Evolutionary conservation across 139 green algal species (phyloP), one percentile per base, ranked within the genome.

Genomic region (Chloropicon primus): DNA sequence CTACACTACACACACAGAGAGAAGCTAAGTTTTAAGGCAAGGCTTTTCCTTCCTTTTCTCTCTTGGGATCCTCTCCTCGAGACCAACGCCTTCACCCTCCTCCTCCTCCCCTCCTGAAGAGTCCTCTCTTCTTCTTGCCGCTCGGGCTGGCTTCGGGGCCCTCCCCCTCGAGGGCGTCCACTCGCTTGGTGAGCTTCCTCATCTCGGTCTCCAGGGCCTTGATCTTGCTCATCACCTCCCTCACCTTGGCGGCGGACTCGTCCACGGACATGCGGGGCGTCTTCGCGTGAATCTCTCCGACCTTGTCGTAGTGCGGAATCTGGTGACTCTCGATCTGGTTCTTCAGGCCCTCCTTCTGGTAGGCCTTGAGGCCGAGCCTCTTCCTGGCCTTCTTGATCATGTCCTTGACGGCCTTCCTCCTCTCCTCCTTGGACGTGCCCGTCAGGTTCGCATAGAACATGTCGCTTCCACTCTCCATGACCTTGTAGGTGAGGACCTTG

Each of bases 401-500:
- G 41, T 62, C 41, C 41, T 62, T 62, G 10, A 62, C 41, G 10
- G 5, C 17, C 41, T 62, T 62, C 41, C 41, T 62, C 10, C 41
- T 5, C 10, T 62, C 41, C 41, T 62, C 41, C 17, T 5, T 17
- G 41, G 41, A n/a, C 5, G 41, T n/a, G 41, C 41, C 41, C 10
- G 41, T 62, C 41, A 62, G 41, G 41, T 62, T 62, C 10, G 41
- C 41, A 17, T 62, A 62, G 17, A 62, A 62, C 41, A 62, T 62
- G 41, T 62, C 41, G 41, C 41, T 62, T 17, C 41, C 41, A 17
- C 10, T 62, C 41, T 62, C 41, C 41, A 62, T n/a, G 41, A 62
- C 17, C 41, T 62, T 62, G 41, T 62, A 62, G 41, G 41, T 62
- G 10, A 62, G 41, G 41, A 77, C 79, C 76, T 87, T 87, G 26